Percentiles rank a stretch among this genome's conserved stretches.
Conservation (phyloP, 208 protist species). For the Trypanosoma platydactyli region DNA sequence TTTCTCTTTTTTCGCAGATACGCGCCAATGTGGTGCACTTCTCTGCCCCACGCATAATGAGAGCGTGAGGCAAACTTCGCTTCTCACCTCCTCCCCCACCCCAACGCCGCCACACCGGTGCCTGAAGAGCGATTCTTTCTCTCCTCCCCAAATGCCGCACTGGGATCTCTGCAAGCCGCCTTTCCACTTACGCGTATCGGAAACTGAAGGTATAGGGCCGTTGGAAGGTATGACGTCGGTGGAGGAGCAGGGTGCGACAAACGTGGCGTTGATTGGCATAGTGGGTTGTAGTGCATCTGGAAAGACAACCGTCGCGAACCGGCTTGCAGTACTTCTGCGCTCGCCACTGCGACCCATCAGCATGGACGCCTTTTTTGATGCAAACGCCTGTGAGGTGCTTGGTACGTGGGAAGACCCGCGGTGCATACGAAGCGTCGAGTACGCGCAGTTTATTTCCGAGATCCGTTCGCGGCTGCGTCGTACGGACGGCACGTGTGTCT, state of each 20-base stretch:
- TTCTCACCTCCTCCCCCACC: too few species aligned
- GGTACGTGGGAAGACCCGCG: conserved; percentile 64
- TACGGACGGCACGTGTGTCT: background rate
- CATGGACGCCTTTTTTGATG: conserved; percentile 52
- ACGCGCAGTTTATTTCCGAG: conserved; percentile 5
- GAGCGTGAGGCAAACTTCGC: too few species aligned
- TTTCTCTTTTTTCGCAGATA: too few species aligned
- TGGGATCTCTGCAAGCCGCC: too few species aligned
- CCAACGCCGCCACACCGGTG: too few species aligned
- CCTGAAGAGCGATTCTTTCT: too few species aligned
- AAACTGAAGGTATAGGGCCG: too few species aligned
- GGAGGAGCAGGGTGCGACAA: background rate
- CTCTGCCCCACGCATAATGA: too few species aligned
- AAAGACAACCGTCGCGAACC: conserved; percentile 48
- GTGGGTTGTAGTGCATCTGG: conserved; percentile 59
- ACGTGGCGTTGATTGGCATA: conserved; percentile 41
- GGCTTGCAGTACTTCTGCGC: conserved; percentile 32
- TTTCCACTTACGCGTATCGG: too few species aligned
- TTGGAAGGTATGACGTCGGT: background rate
- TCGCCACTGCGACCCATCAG: conserved; percentile 55
- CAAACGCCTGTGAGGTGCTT: conserved; percentile 29
- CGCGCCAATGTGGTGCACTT: too few species aligned
- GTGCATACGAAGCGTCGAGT: conserved; percentile 31
- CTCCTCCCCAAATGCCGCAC: too few species aligned
- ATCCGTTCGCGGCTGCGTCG: conserved; percentile 11